Evolutionary conservation across 106 monocot genomes (phyloP).

Genomic region (Phalaenopsis aphrodite): DNA sequence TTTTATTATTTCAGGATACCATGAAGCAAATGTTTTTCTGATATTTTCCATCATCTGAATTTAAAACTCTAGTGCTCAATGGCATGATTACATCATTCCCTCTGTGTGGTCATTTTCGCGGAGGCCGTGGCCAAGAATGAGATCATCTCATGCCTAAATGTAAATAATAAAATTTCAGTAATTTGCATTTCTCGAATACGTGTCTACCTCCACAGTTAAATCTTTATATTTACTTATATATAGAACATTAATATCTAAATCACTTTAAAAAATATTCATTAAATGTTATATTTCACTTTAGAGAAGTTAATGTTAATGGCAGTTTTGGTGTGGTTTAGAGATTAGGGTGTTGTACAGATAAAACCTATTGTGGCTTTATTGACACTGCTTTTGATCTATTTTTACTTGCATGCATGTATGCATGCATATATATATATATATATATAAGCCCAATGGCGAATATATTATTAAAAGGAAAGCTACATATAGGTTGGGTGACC

Average conservation of each 20-base stretch:
- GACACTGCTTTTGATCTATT: too few species aligned
- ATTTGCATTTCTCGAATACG: neutral
- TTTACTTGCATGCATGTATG: too few species aligned
- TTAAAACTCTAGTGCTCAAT: neutral
- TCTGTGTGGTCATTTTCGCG: neutral
- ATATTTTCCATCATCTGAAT: neutral
- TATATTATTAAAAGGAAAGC: too few species aligned
- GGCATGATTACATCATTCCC: neutral
- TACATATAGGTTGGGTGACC: too few species aligned
- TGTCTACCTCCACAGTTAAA: too few species aligned
- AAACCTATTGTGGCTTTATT: neutral
- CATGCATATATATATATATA: too few species aligned
- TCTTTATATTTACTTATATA: too few species aligned
- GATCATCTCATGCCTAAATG: neutral
- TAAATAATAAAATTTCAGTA: too few species aligned
- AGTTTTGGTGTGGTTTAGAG: too few species aligned
- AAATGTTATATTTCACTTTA: neutral
- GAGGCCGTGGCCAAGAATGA: neutral
- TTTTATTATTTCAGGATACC: too few species aligned
- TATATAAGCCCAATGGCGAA: too few species aligned
- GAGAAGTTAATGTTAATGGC: neutral
- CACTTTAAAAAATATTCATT: neutral
- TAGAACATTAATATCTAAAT: neutral
- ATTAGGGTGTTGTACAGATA: neutral
- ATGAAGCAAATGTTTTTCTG: neutral